phyloP scores from a whole-genome alignment of 495 filamentous ascomycete species.

The Annulohypoxylon nitens region DNA sequence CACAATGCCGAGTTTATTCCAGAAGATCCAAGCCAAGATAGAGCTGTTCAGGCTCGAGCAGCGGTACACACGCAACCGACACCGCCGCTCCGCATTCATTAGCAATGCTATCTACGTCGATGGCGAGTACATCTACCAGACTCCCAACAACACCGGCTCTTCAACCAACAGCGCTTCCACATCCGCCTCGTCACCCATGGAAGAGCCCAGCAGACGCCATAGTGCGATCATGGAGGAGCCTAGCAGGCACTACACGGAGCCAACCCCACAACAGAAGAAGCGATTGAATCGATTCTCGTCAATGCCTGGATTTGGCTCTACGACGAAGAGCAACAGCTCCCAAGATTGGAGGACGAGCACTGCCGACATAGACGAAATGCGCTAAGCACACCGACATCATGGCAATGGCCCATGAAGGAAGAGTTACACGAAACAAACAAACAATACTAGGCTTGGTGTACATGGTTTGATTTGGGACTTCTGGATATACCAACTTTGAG shows the following conservation, averaged over 20 bases:
- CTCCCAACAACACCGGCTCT: constrained; percentile 63
- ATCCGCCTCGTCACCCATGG: constrained; percentile 43
- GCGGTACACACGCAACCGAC: constrained; percentile 85
- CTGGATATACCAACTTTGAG: constrained; percentile 41
- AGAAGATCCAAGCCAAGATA: constrained; percentile 71
- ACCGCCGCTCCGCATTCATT: constrained; percentile 85
- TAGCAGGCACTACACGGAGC: constrained; percentile 28
- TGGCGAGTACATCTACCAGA: constrained; percentile 87
- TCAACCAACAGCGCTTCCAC: constrained; percentile 57
- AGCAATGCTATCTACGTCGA: constrained; percentile 90
- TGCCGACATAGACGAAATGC: constrained; percentile 31
- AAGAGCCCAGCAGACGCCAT: constrained; percentile 32
- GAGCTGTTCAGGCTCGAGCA: constrained; percentile 95
- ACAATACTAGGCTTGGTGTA: constrained; percentile 27
- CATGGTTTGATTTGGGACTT: constrained; percentile 21
- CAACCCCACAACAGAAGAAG: constrained; percentile 47
- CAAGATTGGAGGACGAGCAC: constrained; percentile 42
- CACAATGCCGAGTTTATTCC: constrained; percentile 57
- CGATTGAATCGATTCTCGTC: constrained; percentile 61
- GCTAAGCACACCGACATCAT: constrained; percentile 4
- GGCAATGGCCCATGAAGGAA: not conserved
- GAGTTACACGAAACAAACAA: constrained; percentile 14
- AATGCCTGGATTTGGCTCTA: constrained; percentile 63
- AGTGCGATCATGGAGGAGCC: constrained; percentile 40
- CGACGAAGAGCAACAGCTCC: constrained; percentile 39